A percentile compares a stretch with the other conserved stretches of the same genome.
Evolutionary conservation across 352 stramenopile species (phyloP).

Genomic region (Pythium aquatile): DNA sequence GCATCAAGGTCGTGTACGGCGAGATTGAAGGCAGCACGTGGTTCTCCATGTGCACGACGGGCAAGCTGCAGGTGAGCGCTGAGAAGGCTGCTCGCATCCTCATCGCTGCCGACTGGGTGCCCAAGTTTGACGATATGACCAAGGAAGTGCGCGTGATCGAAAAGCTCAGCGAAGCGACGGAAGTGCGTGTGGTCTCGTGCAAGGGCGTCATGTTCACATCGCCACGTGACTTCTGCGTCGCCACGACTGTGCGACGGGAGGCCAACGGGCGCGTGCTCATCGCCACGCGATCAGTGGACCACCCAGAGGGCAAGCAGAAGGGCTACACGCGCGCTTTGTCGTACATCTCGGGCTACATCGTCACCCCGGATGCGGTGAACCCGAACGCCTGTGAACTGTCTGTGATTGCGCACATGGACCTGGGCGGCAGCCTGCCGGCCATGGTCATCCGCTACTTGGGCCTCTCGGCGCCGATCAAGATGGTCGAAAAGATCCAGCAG

Average conservation of each 20-base stretch:
- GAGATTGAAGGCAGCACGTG: conserved; percentile 59
- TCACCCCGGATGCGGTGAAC: conserved; percentile 60
- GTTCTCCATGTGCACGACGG: conserved; percentile 74
- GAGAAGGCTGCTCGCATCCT: conserved; percentile 52
- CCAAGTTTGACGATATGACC: conserved; percentile 81
- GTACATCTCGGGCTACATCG: conserved; percentile 69
- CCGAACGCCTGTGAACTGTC: conserved; percentile 62
- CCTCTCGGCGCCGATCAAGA: conserved; percentile 77
- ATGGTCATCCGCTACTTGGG: conserved; percentile 76
- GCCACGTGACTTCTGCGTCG: conserved; percentile 69
- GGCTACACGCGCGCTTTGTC: conserved; percentile 28
- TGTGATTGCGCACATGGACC: conserved; percentile 76
- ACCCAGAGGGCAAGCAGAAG: conserved; percentile 43
- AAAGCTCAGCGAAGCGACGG: conserved; percentile 57
- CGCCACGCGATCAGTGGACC: conserved; percentile 69
- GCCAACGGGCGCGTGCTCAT: conserved; percentile 56
- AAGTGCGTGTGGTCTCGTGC: conserved; percentile 58
- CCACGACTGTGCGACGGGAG: conserved; percentile 53
- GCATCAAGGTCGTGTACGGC: conserved; percentile 73
- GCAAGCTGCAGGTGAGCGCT: conserved; percentile 52
- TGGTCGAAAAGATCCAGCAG: conserved; percentile 69
- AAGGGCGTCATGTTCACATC: conserved; percentile 80
- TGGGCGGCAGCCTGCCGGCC: conserved; percentile 64
- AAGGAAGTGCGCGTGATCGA: conserved; percentile 65
- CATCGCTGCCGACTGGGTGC: conserved; percentile 54